Evolutionary conservation across 768 basidiomycete species (phyloP).

Genomic region (Suillus weaverae): DNA sequence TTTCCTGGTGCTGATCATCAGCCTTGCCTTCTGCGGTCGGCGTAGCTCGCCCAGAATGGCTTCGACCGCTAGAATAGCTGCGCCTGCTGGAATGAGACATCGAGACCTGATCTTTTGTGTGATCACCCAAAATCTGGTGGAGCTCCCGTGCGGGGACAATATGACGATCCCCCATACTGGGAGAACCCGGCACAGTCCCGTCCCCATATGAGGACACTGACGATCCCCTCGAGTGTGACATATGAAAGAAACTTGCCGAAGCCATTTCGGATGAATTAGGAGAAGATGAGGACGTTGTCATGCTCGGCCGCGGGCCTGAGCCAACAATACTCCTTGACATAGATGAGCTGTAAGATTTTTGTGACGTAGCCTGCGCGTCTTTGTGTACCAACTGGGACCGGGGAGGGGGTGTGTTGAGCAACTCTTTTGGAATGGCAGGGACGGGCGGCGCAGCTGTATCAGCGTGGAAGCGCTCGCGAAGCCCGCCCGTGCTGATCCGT

Average conservation of each 20-base stretch:
- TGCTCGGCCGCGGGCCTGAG: slow-evolving; percentile 39
- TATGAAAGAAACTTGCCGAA: slow-evolving; percentile 52
- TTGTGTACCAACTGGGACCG: not conserved
- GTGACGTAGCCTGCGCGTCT: not conserved
- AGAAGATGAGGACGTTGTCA: slow-evolving; percentile 59
- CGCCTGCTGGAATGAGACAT: slow-evolving; percentile 19
- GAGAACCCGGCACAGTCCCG: slow-evolving; percentile 39
- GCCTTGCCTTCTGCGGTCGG: slow-evolving; percentile 10
- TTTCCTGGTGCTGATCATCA: slow-evolving; percentile 12
- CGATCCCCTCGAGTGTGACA: slow-evolving; percentile 48
- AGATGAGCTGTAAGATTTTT: slow-evolving; percentile 5
- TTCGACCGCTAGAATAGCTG: slow-evolving; percentile 16
- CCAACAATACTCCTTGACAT: slow-evolving; percentile 14
- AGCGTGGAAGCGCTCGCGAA: slow-evolving; percentile 49
- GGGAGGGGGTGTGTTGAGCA: slow-evolving; percentile 16
- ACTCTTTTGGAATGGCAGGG: slow-evolving; percentile 55
- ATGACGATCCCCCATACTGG: slow-evolving; percentile 38
- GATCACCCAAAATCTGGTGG: slow-evolving; percentile 36
- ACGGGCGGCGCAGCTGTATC: slow-evolving; percentile 50
- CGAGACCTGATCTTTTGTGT: slow-evolving; percentile 10
- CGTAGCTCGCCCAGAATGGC: slow-evolving; percentile 19
- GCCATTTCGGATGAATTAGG: slow-evolving; percentile 59
- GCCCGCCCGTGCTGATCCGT: slow-evolving; percentile 61
- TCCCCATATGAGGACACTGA: slow-evolving; percentile 59
- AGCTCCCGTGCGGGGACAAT: slow-evolving; percentile 61